phyloP scores from a whole-genome alignment of 176 grass and related monocot species.

The Puccinellia tenuiflora region DNA sequence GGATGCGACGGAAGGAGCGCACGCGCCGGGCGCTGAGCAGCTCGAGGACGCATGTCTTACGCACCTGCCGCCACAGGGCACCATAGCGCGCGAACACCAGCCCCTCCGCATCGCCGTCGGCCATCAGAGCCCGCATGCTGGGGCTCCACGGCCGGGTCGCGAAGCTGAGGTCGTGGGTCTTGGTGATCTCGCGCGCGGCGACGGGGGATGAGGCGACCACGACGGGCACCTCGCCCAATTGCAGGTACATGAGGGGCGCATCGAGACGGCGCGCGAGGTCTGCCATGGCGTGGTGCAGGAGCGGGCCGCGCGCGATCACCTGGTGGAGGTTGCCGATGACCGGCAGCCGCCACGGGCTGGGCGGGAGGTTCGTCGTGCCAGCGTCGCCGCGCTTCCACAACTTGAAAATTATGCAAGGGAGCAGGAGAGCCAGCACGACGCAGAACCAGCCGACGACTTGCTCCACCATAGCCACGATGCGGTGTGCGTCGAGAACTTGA shows the following conservation, averaged over 20 bases:
- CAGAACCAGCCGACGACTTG: background rate
- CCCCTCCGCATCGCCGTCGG: background rate
- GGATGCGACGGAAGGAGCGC: background rate
- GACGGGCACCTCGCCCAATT: slow-evolving; percentile 15
- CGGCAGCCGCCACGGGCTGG: slow-evolving; percentile 28
- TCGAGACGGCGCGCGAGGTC: background rate
- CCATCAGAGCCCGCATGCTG: background rate
- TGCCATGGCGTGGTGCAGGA: slow-evolving; percentile 1
- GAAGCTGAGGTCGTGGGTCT: slow-evolving; percentile 31
- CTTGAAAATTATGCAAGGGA: background rate
- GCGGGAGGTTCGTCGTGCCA: background rate
- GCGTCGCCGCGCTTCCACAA: background rate
- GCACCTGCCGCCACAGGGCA: background rate
- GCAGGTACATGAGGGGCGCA: slow-evolving; percentile 25
- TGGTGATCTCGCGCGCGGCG: slow-evolving; percentile 18
- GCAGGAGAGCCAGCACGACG: background rate
- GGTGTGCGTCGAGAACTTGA: background rate
- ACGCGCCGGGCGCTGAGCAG: slow-evolving; percentile 5
- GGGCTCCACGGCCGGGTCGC: background rate
- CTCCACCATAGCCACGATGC: background rate
- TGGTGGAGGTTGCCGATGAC: slow-evolving; percentile 44
- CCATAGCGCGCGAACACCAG: background rate
- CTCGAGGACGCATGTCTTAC: background rate
- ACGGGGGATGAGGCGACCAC: slow-evolving; percentile 28
- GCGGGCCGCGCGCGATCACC: background rate